Evolutionary conservation across 2,329 filamentous ascomycete genomes (phyloP), one percentile per base, ranked within the genome.

Genomic region (Fusarium ambrosium): DNA sequence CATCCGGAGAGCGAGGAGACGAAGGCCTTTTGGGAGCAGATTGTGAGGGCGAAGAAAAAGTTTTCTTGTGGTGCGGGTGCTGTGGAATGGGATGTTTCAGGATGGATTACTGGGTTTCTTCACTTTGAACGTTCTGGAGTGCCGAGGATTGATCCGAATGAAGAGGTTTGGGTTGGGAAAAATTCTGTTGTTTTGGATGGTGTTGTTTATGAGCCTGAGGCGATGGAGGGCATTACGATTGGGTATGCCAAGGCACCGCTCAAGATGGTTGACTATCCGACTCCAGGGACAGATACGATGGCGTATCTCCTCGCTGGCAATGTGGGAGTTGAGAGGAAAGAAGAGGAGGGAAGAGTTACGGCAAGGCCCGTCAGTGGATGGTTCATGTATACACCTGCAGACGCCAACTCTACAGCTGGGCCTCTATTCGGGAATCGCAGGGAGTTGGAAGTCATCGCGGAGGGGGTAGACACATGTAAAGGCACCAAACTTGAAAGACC

Each of bases 61-160:
- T 81, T 68, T 58, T 75, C 68, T n/a, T 83, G 74, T 51, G 78
- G 77, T n/a, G 77, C 66, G 43, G 82, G 77, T 3, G 78, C 75
- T 29, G 79, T 58, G 72, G 84, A 82, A 73, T 84, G 78, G 73
- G 79, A 80, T 56, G 69, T 87, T 3, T 85, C 83, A 0, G 87
- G 88, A 6, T 89, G 87, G 87, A 82, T 88, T 62, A 85, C 85
- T 1, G 86, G 83, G 0, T 88, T 89, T 69, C 80, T 84, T 72
- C 86, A 85, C 71, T 89, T 86, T 85, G 74, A 79, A 18, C 76
- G 73, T 1, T 67, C 82, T 18, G 87, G 87, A 0, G 39, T 58
- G 1, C 62, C 78, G 39, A 63, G 77, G 9, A 64, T 80, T 16
- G 56, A 64, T 20, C 65, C 72, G 3, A 71, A 78, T 6, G 58